Conservation (phyloP, 441 rosid species). For the Populus hybrid region DNA sequence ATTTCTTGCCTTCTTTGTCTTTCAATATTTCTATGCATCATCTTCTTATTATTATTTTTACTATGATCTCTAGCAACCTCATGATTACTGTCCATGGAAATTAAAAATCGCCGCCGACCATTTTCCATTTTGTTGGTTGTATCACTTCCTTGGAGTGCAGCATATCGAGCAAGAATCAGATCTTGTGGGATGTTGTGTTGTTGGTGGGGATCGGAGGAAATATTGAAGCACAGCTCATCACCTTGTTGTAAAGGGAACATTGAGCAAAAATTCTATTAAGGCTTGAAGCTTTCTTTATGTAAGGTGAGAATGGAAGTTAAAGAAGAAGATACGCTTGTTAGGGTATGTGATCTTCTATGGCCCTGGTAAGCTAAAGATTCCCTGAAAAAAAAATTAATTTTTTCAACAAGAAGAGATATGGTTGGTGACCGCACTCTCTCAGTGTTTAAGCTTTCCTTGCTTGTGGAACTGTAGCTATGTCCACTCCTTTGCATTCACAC, state of each 20-base stretch:
- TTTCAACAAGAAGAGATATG: background rate
- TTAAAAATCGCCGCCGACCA: constrained; percentile 8
- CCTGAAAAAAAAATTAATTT: background rate
- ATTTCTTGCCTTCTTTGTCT: constrained; percentile 73
- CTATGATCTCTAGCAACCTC: constrained; percentile 15
- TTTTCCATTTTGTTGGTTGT: constrained; percentile 5
- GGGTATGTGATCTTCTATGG: constrained; percentile 29
- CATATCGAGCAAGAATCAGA: constrained; percentile 30
- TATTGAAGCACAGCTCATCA: constrained; percentile 59
- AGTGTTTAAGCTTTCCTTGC: background rate
- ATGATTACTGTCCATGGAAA: constrained; percentile 8
- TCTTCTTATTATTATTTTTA: constrained; percentile 38
- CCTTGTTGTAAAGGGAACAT: constrained; percentile 71
- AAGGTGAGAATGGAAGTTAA: constrained; percentile 11
- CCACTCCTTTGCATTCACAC: constrained; percentile 28
- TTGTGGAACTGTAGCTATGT: constrained; percentile 3
- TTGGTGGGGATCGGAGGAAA: constrained; percentile 27
- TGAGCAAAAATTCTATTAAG: background rate
- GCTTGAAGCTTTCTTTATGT: constrained; percentile 11
- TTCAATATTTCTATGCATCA: constrained; percentile 64
- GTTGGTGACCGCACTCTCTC: constrained; percentile 15
- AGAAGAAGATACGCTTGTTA: constrained; percentile 46
- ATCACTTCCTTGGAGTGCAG: constrained; percentile 9
- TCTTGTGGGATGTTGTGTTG: constrained; percentile 44
- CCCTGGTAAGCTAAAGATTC: constrained; percentile 22